A percentile compares a stretch with the other conserved stretches of the same genome.
phyloP scores from a whole-genome alignment of 2,329 filamentous ascomycete genomes.

The Aspergillus pseudoterreus region DNA sequence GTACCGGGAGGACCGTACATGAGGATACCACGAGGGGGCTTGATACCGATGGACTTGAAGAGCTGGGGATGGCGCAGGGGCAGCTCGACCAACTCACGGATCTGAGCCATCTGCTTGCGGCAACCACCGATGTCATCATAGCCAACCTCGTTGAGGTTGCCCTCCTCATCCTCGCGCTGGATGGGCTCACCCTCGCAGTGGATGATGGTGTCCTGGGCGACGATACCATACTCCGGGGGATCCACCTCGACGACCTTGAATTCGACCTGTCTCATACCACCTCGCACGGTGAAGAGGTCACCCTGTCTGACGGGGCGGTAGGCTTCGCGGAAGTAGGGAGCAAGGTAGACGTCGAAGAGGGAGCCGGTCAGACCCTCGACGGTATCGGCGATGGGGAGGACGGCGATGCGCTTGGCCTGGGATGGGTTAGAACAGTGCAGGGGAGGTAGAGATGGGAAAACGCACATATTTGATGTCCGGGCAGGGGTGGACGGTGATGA shows the following conservation, averaged over 20 bases:
- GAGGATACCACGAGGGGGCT: slow-evolving; percentile 95
- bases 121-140: slow-evolving; percentile 99
- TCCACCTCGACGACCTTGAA: slow-evolving; percentile 99
- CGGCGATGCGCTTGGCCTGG: slow-evolving; percentile 96
- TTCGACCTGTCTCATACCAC: slow-evolving; percentile 98
- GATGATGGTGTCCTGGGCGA: slow-evolving; percentile 97
- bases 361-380: slow-evolving; percentile 97
- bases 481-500: slow-evolving; percentile 95
- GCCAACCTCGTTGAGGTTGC: slow-evolving; percentile 97
- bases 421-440: slow-evolving; percentile 18
- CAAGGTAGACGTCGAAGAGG: slow-evolving; percentile 97
- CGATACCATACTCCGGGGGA: slow-evolving; percentile 96
- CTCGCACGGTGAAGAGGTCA: slow-evolving; percentile 93
- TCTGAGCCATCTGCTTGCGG: slow-evolving; percentile 99
- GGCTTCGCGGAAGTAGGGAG: slow-evolving; percentile 98
- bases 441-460: slow-evolving; percentile 19
- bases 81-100: slow-evolving; percentile 96
- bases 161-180: slow-evolving; percentile 97
- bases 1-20: slow-evolving; percentile 97
- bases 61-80: slow-evolving; percentile 95
- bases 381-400: slow-evolving; percentile 96
- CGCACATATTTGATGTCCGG: slow-evolving; percentile 99
- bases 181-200: slow-evolving; percentile 98
- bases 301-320: slow-evolving; percentile 97
- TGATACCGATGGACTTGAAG: slow-evolving; percentile 99